Evolutionary conservation across 192 early-diverging fungal genomes (phyloP).

Genomic region (Coemansia sp.): DNA sequence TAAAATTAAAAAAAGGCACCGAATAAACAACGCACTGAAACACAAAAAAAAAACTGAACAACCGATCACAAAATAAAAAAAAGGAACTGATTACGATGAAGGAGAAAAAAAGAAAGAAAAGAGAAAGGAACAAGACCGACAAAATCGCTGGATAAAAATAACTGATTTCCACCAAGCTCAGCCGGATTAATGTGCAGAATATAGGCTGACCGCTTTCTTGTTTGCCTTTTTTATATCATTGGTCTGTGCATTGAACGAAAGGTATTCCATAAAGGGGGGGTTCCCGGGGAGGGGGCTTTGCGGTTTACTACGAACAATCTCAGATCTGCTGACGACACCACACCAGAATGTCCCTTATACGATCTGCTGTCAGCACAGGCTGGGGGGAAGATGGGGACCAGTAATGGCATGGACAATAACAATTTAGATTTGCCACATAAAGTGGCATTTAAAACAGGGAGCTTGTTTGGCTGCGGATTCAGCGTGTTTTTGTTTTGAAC

Average conservation of each 20-base stretch:
- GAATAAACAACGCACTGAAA: slow-evolving; percentile 1
- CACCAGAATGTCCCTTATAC: neutral
- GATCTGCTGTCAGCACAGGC: slow-evolving; percentile 3
- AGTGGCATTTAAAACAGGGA: slow-evolving; percentile 2
- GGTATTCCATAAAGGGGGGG: neutral
- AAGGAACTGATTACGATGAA: slow-evolving; percentile 5
- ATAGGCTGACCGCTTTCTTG: too few relatives aligned
- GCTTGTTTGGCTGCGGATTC: slow-evolving; percentile 11
- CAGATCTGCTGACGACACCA: slow-evolving; percentile 17
- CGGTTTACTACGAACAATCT: slow-evolving; percentile 10
- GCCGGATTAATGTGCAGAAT: too few relatives aligned
- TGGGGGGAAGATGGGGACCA: neutral
- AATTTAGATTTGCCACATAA: slow-evolving; percentile 1
- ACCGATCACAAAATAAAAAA: neutral
- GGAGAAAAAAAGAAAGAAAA: slow-evolving; percentile 4
- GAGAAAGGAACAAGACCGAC: slow-evolving; percentile 6
- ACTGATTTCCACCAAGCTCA: slow-evolving; percentile 7
- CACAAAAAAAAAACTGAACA: neutral
- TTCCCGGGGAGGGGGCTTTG: slow-evolving; percentile 7
- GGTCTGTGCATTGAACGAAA: slow-evolving; percentile 7
- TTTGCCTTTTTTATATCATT: slow-evolving; percentile 6
- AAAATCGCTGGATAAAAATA: slow-evolving; percentile 10
- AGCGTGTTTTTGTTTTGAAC: neutral
- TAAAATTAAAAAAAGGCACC: neutral
- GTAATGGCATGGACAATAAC: slow-evolving; percentile 6